phyloP scores from a whole-genome alignment of 306 rosid genomes.

The Vachellia pachyceras region DNA sequence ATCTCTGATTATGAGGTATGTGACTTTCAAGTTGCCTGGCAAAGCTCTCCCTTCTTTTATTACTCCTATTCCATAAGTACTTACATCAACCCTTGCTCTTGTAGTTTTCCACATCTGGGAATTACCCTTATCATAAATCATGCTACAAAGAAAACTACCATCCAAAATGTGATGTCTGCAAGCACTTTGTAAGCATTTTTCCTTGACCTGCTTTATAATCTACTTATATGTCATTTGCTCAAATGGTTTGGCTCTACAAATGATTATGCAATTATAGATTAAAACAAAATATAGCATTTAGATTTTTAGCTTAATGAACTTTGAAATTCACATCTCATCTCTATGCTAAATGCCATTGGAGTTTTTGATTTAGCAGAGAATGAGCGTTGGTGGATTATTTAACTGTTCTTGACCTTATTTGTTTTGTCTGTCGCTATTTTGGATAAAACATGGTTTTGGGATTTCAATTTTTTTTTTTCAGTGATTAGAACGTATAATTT shows the following conservation, averaged over 20 bases:
- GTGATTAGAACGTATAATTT: neutral
- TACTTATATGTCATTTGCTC: slow-evolving; percentile 25
- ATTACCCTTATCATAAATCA: slow-evolving; percentile 80
- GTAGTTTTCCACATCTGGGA: slow-evolving; percentile 74
- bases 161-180: slow-evolving; percentile 99
- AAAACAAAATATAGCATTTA: slow-evolving; percentile 15
- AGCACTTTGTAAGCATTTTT: slow-evolving; percentile 79
- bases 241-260: slow-evolving; percentile 24
- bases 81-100: slow-evolving; percentile 15
- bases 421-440: neutral
- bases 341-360: slow-evolving; percentile 11
- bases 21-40: slow-evolving; percentile 12
- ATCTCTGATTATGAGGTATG: slow-evolving; percentile 80
- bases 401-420: slow-evolving; percentile 14
- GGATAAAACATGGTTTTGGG: slow-evolving; percentile 12
- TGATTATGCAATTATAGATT: slow-evolving; percentile 13
- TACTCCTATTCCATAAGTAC: neutral
- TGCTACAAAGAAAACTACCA: slow-evolving; percentile 96
- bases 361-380: slow-evolving; percentile 10
- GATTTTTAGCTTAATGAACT: neutral
- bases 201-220: slow-evolving; percentile 15
- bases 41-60: neutral
- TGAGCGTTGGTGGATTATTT: neutral
- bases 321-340: neutral
- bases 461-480: neutral